Conservation (phyloP, 345 rosid genomes). For the Hirschfeldia incana region DNA sequence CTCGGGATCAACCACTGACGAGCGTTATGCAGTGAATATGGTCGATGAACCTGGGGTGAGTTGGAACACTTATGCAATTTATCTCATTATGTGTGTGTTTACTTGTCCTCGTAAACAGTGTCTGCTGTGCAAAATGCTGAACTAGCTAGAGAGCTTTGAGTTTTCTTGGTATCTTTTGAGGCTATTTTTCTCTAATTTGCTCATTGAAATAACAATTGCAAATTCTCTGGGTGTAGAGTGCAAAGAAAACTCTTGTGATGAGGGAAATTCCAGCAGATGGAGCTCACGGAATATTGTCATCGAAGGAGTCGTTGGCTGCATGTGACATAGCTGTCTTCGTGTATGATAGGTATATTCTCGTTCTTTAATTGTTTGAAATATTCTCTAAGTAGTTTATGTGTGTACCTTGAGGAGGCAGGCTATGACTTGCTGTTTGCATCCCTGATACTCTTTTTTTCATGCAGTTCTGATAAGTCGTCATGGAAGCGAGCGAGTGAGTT, state of each 20-base stretch:
- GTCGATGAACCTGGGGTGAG: neutral
- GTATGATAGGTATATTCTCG: neutral
- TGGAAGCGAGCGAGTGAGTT: neutral
- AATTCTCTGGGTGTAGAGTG: neutral
- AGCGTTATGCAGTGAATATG: neutral
- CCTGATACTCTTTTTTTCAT: neutral
- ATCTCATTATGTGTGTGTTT: neutral
- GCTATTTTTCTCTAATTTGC: neutral
- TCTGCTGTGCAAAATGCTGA: neutral
- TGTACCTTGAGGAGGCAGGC: neutral
- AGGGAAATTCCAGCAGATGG: neutral
- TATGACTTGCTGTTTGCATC: neutral
- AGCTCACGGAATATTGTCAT: neutral
- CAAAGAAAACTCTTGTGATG: neutral
- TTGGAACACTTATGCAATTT: neutral
- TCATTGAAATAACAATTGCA: neutral
- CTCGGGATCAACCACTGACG: neutral
- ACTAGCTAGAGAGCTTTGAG: neutral
- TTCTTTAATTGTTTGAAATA: neutral
- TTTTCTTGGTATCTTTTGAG: neutral
- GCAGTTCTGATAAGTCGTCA: neutral
- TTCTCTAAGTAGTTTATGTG: neutral
- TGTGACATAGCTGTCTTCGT: neutral
- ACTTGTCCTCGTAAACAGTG: neutral
- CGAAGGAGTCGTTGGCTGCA: neutral